Conservation (phyloP, 305 asterid genomes). For the Nicotiana rustica region DNA sequence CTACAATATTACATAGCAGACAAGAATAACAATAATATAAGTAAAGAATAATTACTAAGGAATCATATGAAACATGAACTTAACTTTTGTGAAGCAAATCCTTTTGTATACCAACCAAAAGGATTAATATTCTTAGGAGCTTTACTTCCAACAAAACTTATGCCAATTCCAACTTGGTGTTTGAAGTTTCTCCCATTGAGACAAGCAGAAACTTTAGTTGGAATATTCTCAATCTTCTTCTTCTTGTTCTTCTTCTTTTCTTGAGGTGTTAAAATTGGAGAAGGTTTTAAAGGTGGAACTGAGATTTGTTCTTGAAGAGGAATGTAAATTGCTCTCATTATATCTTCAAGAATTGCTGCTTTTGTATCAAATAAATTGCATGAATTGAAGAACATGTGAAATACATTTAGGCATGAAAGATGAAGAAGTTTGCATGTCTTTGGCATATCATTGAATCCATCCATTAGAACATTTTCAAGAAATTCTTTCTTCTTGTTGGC, state of each 20-base stretch:
- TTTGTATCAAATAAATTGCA: slow-evolving; percentile 56
- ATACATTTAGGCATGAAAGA: slow-evolving; percentile 58
- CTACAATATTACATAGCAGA: no score
- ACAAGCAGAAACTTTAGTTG: neutral
- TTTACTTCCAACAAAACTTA: neutral
- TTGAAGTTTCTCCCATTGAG: neutral
- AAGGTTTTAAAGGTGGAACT: neutral
- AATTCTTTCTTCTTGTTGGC: slow-evolving; percentile 53
- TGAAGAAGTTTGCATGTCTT: slow-evolving; percentile 52
- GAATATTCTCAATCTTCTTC: neutral
- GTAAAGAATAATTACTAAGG: neutral
- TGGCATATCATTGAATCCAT: slow-evolving; percentile 38
- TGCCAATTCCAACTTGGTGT: neutral
- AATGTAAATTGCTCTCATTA: slow-evolving; percentile 55
- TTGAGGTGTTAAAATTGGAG: neutral
- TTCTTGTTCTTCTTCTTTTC: neutral
- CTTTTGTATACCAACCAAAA: neutral
- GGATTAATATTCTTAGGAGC: neutral
- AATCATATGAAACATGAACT: neutral
- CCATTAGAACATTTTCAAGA: slow-evolving; percentile 47
- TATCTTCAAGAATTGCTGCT: slow-evolving; percentile 51
- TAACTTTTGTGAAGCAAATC: neutral
- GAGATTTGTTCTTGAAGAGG: slow-evolving; percentile 8
- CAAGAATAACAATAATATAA: no score
- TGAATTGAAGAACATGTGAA: slow-evolving; percentile 65